Conservation (phyloP, 805 yeast genomes). For the Starmerella lactis-condensi region DNA sequence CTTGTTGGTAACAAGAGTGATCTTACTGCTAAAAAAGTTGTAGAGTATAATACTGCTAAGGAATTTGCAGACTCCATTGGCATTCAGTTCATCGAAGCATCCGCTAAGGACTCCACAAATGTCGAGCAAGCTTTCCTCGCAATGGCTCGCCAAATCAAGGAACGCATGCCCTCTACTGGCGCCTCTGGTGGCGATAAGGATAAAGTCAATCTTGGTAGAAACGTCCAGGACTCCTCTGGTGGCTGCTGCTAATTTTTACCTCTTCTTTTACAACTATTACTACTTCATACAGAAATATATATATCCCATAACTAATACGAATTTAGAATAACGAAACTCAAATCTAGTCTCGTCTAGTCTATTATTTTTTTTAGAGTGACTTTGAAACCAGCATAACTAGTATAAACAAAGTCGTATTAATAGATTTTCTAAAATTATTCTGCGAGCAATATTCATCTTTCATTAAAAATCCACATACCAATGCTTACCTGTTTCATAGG, state of each 20-base stretch:
- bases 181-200: constrained; percentile 31
- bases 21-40: constrained; percentile 80
- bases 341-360: not conserved
- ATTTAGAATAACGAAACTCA: not conserved
- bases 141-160: constrained; percentile 96
- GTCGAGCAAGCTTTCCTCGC: constrained; percentile 97
- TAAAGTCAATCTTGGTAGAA: constrained; percentile 27
- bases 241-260: constrained; percentile 25
- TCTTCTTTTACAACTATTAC: not conserved
- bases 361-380: not conserved
- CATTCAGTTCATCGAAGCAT: constrained; percentile 88
- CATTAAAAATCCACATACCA: no score
- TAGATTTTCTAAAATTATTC: constrained; percentile 1
- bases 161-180: constrained; percentile 58
- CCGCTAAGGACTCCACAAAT: constrained; percentile 85
- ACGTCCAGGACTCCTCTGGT: constrained; percentile 26
- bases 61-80: constrained; percentile 93
- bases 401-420: not conserved
- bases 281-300: not conserved
- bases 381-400: not conserved
- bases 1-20: constrained; percentile 95
- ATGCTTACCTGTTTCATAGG: no score
- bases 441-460: no score
- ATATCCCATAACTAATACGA: not conserved
- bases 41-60: constrained; percentile 87